Evolutionary conservation across 164 flowering plant genomes (phyloP).

Genomic region (Warburgia ugandensis): DNA sequence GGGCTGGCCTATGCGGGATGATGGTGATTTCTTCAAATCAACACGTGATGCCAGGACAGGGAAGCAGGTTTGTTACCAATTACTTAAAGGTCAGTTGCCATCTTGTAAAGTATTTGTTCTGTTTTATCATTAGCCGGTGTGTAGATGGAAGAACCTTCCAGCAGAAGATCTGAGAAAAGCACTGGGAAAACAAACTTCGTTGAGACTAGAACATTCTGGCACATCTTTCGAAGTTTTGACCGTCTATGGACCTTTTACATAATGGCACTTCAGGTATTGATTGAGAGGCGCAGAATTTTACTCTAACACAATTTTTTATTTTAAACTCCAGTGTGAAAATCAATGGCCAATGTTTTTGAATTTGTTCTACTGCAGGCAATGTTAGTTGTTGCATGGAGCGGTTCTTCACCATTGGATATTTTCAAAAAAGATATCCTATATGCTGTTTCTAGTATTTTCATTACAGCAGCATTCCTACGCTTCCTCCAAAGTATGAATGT

Average conservation of each 20-base stretch:
- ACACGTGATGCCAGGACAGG: conserved; percentile 32
- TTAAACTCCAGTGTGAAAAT: background rate
- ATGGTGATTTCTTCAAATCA: conserved; percentile 88
- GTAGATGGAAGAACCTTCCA: conserved; percentile 46
- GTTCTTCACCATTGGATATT: conserved; percentile 36
- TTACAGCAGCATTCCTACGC: conserved; percentile 86
- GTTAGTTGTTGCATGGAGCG: conserved; percentile 70
- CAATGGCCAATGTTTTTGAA: background rate
- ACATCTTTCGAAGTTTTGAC: conserved; percentile 89
- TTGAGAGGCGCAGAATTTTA: background rate
- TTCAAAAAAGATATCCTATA: conserved; percentile 43
- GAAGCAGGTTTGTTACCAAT: conserved; percentile 30
- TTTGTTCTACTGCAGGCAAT: conserved; percentile 48
- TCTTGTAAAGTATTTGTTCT: background rate
- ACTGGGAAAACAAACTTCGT: conserved; percentile 82
- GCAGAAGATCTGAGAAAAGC: conserved; percentile 37
- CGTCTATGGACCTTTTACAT: conserved; percentile 89
- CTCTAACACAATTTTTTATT: background rate
- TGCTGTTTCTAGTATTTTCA: conserved; percentile 77
- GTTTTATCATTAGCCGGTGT: background rate
- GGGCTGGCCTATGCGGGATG: conserved; percentile 99
- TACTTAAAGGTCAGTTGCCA: conserved; percentile 1
- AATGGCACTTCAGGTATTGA: conserved; percentile 72
- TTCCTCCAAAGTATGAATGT: conserved; percentile 64
- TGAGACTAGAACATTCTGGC: conserved; percentile 92